These are phyloP conservation scores for Acanthamoeba lenticulata DNA, from an alignment of 208 protist genomes.

Conservation along the genomic window DNA sequence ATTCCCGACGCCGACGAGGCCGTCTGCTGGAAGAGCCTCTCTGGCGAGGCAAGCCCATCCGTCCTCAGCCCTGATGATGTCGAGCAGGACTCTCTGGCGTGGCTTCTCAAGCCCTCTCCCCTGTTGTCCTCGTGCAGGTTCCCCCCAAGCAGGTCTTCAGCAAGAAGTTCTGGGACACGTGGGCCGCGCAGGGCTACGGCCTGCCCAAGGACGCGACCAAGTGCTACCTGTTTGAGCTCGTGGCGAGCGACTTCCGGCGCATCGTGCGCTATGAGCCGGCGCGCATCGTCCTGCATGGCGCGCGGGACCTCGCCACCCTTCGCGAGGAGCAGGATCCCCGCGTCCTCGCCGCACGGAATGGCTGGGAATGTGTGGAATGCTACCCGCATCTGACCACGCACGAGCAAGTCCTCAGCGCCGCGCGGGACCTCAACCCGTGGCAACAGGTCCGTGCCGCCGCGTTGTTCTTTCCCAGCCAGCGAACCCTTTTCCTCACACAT, in stretches of 20 bases:
- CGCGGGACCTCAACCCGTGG: not conserved
- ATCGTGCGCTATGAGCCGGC: not conserved
- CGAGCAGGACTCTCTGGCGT: not conserved
- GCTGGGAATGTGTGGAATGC: not conserved
- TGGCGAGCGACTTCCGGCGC: not conserved
- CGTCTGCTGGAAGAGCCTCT: conserved; percentile 44
- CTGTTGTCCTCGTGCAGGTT: not conserved
- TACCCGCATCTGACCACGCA: not conserved
- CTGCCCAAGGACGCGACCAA: not conserved
- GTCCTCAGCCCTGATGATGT: not conserved
- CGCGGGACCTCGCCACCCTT: not conserved
- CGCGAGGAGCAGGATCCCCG: not conserved
- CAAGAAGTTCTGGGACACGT: conserved; percentile 21
- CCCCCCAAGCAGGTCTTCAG: conserved; percentile 2
- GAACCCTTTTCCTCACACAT: not conserved
- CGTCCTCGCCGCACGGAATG: not conserved
- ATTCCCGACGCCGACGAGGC: conserved; percentile 19
- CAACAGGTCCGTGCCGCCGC: not conserved
- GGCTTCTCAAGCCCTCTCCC: too few species aligned
- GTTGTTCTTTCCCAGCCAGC: not conserved
- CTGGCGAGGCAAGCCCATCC: not conserved
- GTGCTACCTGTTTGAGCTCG: conserved; percentile 45
- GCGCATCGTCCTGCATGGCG: not conserved
- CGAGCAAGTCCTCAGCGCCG: not conserved
- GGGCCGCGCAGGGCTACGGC: not conserved